These are phyloP conservation scores for Boechera retrofracta DNA, from an alignment of 345 rosid genomes.

Conservation along the genomic window DNA sequence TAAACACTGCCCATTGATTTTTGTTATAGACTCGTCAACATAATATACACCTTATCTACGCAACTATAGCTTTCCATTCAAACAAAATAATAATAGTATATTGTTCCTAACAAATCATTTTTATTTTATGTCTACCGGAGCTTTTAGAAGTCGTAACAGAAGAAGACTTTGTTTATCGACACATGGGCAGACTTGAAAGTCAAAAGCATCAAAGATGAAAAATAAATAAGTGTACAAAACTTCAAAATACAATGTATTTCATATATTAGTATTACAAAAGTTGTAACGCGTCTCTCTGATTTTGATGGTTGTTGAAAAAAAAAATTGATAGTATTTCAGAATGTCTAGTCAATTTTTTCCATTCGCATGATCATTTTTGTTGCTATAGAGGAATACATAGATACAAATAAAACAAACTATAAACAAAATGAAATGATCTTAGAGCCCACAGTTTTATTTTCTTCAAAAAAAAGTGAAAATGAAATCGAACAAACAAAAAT, in stretches of 20 bases:
- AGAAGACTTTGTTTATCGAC: not conserved
- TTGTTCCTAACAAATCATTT: not conserved
- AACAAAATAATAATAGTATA: not conserved
- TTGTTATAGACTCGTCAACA: slow-evolving; percentile 9
- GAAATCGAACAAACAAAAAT: not conserved
- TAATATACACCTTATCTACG: not conserved
- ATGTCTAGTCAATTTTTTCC: slow-evolving; percentile 6
- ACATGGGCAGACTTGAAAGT: slow-evolving; percentile 21
- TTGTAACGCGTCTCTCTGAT: slow-evolving; percentile 20
- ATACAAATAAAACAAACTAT: not conserved
- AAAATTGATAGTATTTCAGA: not conserved
- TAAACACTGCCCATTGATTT: not conserved
- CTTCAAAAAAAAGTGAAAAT: not conserved
- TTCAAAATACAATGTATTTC: not conserved
- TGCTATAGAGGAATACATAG: not conserved
- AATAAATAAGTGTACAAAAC: not conserved
- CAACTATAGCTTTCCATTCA: not conserved
- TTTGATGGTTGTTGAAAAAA: slow-evolving; percentile 10
- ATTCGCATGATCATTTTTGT: not conserved
- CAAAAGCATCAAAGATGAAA: slow-evolving; percentile 8
- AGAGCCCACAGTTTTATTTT: not conserved
- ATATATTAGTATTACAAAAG: not conserved
- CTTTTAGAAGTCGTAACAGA: not conserved
- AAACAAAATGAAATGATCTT: not conserved
- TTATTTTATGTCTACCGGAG: no score